Evolutionary conservation across 768 basidiomycete species (phyloP).

Genomic region (Phanerochaete sordida): DNA sequence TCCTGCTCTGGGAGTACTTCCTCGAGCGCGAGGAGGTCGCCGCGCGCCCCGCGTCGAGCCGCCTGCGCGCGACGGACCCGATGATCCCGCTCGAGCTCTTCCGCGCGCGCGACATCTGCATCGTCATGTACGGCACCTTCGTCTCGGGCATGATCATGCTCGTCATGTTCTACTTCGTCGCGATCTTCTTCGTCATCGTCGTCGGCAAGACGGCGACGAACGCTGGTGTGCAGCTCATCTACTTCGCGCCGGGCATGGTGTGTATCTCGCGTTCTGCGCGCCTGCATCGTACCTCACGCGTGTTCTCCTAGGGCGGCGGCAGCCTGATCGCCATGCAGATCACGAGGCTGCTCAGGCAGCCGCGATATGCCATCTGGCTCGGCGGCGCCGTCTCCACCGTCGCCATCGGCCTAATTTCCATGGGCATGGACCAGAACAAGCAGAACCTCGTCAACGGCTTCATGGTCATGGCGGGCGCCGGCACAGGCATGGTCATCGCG

Average conservation of each 20-base stretch:
- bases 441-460: slow-evolving; percentile 38
- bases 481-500: slow-evolving; percentile 38
- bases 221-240: slow-evolving; percentile 47
- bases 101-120: slow-evolving; percentile 37
- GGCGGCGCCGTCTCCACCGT: slow-evolving; percentile 36
- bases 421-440: slow-evolving; percentile 36
- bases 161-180: slow-evolving; percentile 52
- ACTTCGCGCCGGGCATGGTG: slow-evolving; percentile 48
- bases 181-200: slow-evolving; percentile 50
- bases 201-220: slow-evolving; percentile 34
- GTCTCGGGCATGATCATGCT: slow-evolving; percentile 46
- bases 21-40: slow-evolving; percentile 27
- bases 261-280: slow-evolving; percentile 9
- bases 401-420: slow-evolving; percentile 40
- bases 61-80: slow-evolving; percentile 26
- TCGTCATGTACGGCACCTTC: slow-evolving; percentile 35
- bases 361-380: slow-evolving; percentile 34
- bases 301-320: slow-evolving; percentile 34
- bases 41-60: not conserved
- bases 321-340: slow-evolving; percentile 30
- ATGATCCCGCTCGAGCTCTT: slow-evolving; percentile 48
- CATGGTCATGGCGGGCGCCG: slow-evolving; percentile 42
- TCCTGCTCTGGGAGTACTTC: slow-evolving; percentile 41
- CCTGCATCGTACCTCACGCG: too few relatives aligned
- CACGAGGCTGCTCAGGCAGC: slow-evolving; percentile 30